phyloP scores from a whole-genome alignment of 306 rosid genomes.

The Dryas alaskensis region DNA sequence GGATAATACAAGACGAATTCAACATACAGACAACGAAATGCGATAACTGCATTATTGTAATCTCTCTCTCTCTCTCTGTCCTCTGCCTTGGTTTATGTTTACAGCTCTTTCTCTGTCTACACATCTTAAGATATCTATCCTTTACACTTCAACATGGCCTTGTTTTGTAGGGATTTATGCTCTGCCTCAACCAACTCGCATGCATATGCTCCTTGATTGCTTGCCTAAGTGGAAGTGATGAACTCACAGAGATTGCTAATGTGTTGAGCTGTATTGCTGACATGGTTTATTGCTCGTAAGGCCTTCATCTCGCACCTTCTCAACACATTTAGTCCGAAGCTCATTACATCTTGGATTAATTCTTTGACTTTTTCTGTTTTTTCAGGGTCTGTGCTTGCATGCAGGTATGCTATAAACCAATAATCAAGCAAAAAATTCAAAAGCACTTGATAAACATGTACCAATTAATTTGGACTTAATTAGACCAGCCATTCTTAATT shows the following conservation, averaged over 20 bases:
- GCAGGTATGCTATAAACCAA: slow-evolving; percentile 45
- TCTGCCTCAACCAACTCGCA: slow-evolving; percentile 49
- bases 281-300: slow-evolving; percentile 69
- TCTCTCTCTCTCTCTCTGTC: slow-evolving; percentile 26
- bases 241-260: slow-evolving; percentile 51
- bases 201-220: slow-evolving; percentile 66
- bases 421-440: neutral
- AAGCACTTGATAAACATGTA: neutral
- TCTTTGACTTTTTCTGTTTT: slow-evolving; percentile 1
- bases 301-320: slow-evolving; percentile 21
- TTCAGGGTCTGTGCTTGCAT: slow-evolving; percentile 77
- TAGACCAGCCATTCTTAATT: neutral
- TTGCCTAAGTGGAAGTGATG: slow-evolving; percentile 49
- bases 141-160: neutral
- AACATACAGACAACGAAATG: slow-evolving; percentile 72
- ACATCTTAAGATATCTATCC: neutral
- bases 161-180: slow-evolving; percentile 47
- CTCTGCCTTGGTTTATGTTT: neutral
- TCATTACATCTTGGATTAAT: slow-evolving; percentile 13
- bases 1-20: slow-evolving; percentile 75
- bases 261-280: slow-evolving; percentile 49
- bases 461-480: no score
- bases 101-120: neutral
- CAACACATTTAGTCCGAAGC: neutral
- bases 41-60: slow-evolving; percentile 66